phyloP scores from a whole-genome alignment of 345 rosid species.

The Eucalyptus curtisii region DNA sequence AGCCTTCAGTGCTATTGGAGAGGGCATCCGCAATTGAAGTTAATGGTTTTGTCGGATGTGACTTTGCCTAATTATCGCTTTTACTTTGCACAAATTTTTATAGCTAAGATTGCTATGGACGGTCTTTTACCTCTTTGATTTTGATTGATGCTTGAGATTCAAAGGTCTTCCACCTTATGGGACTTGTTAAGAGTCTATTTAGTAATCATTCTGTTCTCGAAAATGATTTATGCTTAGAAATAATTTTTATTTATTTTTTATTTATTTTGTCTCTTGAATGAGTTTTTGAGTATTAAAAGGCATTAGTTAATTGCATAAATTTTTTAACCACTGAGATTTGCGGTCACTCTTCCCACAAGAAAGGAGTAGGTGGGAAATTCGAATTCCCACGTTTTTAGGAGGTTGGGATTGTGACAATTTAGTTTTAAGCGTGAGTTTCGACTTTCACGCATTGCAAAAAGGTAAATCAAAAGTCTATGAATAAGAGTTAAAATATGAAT shows the following conservation, averaged over 20 bases:
- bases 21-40: not conserved
- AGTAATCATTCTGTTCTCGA: too few species aligned
- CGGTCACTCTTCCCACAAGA: rapidly evolving
- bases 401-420: too few species aligned
- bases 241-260: too few species aligned
- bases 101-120: not conserved
- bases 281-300: too few species aligned
- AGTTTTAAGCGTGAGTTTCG: rapidly evolving
- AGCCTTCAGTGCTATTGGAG: not conserved
- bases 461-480: too few species aligned
- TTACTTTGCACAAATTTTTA: not conserved
- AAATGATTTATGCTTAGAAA: too few species aligned
- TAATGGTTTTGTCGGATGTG: not conserved
- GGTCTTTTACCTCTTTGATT: not conserved
- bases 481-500: too few species aligned
- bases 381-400: rapidly evolving
- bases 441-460: too few species aligned
- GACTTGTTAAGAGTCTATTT: not conserved
- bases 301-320: too few species aligned
- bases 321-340: too few species aligned
- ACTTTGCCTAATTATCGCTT: not conserved
- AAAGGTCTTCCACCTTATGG: not conserved
- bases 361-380: too few species aligned
- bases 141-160: not conserved
- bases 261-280: too few species aligned